Conservation (phyloP, 768 basidiomycete species). For the Leccinum rimulosum region DNA sequence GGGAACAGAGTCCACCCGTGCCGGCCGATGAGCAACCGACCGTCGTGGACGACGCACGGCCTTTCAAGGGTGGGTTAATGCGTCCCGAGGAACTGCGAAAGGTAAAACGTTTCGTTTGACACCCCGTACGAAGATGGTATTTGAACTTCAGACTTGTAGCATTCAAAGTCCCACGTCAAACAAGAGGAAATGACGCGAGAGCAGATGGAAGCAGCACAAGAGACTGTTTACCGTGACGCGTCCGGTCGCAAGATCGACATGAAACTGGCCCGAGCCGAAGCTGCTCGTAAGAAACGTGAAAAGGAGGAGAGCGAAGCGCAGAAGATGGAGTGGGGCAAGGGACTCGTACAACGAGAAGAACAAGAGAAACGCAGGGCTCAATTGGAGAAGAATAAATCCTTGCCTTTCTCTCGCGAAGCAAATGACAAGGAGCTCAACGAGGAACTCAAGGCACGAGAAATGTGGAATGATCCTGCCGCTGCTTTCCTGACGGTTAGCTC, state of each 20-base stretch:
- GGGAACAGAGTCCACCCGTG: slow-evolving; percentile 51
- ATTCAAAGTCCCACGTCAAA: slow-evolving; percentile 41
- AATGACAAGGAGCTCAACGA: slow-evolving; percentile 88
- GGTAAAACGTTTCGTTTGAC: slow-evolving; percentile 25
- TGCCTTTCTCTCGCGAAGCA: slow-evolving; percentile 71
- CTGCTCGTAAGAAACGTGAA: slow-evolving; percentile 75
- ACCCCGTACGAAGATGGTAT: not conserved
- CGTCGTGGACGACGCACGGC: slow-evolving; percentile 44
- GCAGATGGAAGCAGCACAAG: slow-evolving; percentile 65
- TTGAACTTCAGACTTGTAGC: slow-evolving; percentile 11
- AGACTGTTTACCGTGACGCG: slow-evolving; percentile 93
- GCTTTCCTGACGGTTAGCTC: slow-evolving; percentile 80
- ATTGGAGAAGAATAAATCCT: slow-evolving; percentile 62
- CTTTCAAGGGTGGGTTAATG: slow-evolving; percentile 75
- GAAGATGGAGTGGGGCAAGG: slow-evolving; percentile 99
- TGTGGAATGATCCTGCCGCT: slow-evolving; percentile 99
- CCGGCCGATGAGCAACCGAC: slow-evolving; percentile 69
- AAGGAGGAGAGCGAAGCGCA: slow-evolving; percentile 81
- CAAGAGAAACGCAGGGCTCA: slow-evolving; percentile 62
- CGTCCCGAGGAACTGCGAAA: slow-evolving; percentile 73
- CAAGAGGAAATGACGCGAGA: slow-evolving; percentile 38
- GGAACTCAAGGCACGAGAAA: slow-evolving; percentile 71
- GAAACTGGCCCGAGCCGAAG: slow-evolving; percentile 81
- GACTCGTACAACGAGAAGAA: slow-evolving; percentile 84
- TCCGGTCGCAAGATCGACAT: slow-evolving; percentile 87